These are phyloP conservation scores for Alloascoidea africana DNA, from an alignment of 805 yeast species.

Conservation along the genomic window DNA sequence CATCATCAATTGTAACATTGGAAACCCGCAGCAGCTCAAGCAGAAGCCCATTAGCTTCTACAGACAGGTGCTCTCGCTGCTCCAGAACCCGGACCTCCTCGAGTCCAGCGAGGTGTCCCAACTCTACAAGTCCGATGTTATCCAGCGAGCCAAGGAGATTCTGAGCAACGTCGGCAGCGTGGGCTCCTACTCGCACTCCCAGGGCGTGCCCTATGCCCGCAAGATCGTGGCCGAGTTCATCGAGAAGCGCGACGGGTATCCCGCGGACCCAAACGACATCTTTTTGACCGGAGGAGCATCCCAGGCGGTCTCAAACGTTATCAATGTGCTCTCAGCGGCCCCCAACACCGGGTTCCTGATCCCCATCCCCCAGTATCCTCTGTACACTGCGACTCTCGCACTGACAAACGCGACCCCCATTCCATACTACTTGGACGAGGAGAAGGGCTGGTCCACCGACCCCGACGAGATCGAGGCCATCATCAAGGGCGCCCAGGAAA, in stretches of 20 bases:
- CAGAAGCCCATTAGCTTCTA: slow-evolving; percentile 93
- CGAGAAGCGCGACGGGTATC: slow-evolving; percentile 58
- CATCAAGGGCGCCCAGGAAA: slow-evolving; percentile 29
- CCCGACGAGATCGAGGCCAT: slow-evolving; percentile 44
- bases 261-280: slow-evolving; percentile 54
- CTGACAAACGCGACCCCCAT: slow-evolving; percentile 70
- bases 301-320: slow-evolving; percentile 70
- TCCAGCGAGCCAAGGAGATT: slow-evolving; percentile 50
- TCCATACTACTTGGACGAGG: slow-evolving; percentile 78
- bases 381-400: slow-evolving; percentile 89
- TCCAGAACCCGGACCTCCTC: slow-evolving; percentile 73
- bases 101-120: slow-evolving; percentile 16
- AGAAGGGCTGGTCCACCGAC: slow-evolving; percentile 71
- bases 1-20: slow-evolving; percentile 86
- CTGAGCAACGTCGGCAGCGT: slow-evolving; percentile 59
- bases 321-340: slow-evolving; percentile 57
- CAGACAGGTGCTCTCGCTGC: slow-evolving; percentile 73
- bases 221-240: slow-evolving; percentile 74
- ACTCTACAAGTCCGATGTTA: slow-evolving; percentile 38
- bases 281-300: slow-evolving; percentile 93
- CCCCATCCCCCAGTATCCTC: slow-evolving; percentile 97
- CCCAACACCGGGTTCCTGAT: slow-evolving; percentile 62
- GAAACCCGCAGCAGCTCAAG: slow-evolving; percentile 94
- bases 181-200: slow-evolving; percentile 93
- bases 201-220: slow-evolving; percentile 66